Conservation (phyloP, 805 yeast genomes). For the Nakazawaea ernobii region DNA sequence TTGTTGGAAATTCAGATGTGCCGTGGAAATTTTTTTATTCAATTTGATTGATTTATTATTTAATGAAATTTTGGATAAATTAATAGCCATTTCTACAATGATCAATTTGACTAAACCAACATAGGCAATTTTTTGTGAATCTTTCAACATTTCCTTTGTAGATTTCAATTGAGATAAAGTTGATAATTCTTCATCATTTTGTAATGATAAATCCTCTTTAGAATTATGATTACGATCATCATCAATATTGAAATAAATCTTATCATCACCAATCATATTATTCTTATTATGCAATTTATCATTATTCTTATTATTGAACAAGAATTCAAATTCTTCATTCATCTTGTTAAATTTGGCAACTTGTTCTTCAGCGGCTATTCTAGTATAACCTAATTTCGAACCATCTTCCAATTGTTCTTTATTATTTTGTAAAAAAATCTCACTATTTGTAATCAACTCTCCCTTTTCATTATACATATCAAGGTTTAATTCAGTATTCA, state of each 20-base stretch:
- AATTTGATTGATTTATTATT: constrained; percentile 47
- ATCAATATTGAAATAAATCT: constrained; percentile 13
- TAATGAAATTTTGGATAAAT: constrained; percentile 54
- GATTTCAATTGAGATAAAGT: constrained; percentile 67
- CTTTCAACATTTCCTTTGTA: constrained; percentile 76
- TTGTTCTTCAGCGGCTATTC: constrained; percentile 83
- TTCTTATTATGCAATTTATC: constrained; percentile 21
- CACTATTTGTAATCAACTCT: constrained; percentile 39
- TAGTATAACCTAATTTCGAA: constrained; percentile 73
- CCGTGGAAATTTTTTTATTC: constrained; percentile 52
- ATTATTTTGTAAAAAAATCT: constrained; percentile 14
- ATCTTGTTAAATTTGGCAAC: constrained; percentile 58
- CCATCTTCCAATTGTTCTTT: constrained; percentile 27
- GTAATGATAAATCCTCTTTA: constrained; percentile 22
- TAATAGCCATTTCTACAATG: constrained; percentile 75
- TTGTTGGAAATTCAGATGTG: constrained; percentile 74
- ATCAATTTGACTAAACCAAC: constrained; percentile 77
- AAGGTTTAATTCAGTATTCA: constrained; percentile 74
- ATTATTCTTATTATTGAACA: constrained; percentile 32
- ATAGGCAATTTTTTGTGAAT: constrained; percentile 85
- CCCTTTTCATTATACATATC: constrained; percentile 82
- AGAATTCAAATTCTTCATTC: constrained; percentile 46
- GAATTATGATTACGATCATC: constrained; percentile 22
- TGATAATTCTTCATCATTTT: constrained; percentile 25
- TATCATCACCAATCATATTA: constrained; percentile 8